Evolutionary conservation across 176 grass and related monocot species (phyloP), one percentile per base, ranked within the genome.

Genomic region (Musa schizocarpa): DNA sequence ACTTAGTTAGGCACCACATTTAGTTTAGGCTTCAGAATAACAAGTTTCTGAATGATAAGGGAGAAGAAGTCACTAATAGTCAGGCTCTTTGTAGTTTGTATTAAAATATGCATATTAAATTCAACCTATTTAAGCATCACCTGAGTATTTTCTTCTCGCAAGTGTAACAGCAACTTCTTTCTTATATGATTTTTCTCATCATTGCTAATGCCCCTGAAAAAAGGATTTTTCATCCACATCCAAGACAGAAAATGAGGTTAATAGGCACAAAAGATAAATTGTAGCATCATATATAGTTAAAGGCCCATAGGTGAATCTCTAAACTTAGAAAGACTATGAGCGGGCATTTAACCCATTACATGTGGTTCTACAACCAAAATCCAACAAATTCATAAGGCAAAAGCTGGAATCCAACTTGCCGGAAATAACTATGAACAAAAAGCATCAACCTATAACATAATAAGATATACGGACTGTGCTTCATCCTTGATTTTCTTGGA

Each of bases 181-280:
- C 95, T 78, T 54, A 99, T 88, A 77, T 99, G 90, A 54, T 78
- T 84, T 84, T 99, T 99, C 77, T 99, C 95, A 80, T 99, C 95
- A 19, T 89, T 94, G 82, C 84, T 91, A 82, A 99, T 99, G 74
- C 86, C 95, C 80, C 95, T 99, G 85, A 80, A 81, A 84, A 64
- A 75, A 73, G 52, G 5, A 9, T 23, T 74, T 29, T 8, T 8
- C 20, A 53, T 9, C 55, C 4, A 54, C 20, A 53, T 1, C 53
- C 9, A 0, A 52, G 3, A 51, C 16, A 53, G 26, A 11, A 53
- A 66, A 16, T 4, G 12, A 43, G 13, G 9, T 70, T 20, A 50
- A 70, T 51, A 70, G 48, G 43, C 34, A 43, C 7, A 70, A 70
- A 9, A 70, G 19, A 17, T 50, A 22, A 20, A 10, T n/a, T 70